A percentile compares a stretch with the other conserved stretches of the same genome.
These are phyloP conservation scores for Nidula niveotomentosa DNA, from an alignment of 1,284 basidiomycete species.

Conservation along the genomic window DNA sequence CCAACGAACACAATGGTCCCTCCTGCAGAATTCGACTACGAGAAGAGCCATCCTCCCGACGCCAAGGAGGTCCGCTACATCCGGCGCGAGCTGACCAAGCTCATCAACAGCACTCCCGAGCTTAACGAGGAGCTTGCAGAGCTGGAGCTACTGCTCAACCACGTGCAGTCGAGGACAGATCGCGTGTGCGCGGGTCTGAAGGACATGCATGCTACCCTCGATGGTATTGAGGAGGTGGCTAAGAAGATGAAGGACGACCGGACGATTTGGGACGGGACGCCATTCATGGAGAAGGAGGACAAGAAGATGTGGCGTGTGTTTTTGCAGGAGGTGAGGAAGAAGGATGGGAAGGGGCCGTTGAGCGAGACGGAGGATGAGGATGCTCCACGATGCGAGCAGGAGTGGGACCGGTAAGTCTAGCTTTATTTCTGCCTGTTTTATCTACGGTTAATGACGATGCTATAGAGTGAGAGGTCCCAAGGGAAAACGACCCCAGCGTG, in stretches of 20 bases:
- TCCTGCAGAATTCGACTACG: not conserved
- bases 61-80: constrained; percentile 17
- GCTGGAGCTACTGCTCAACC: not conserved
- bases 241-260: constrained; percentile 16
- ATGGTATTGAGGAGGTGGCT: constrained; percentile 4
- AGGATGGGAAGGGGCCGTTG: not conserved
- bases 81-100: constrained; percentile 15
- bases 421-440: too few relatives aligned
- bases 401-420: too few relatives aligned
- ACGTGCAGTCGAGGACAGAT: not conserved
- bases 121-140: constrained; percentile 7
- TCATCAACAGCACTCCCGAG: constrained; percentile 11
- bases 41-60: constrained; percentile 5
- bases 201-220: not conserved
- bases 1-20: not conserved
- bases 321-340: constrained; percentile 6
- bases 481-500: too few relatives aligned
- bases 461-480: too few relatives aligned
- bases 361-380: too few relatives aligned
- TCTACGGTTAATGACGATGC: too few relatives aligned
- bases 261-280: constrained; percentile 24
- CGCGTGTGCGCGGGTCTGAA: not conserved
- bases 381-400: too few relatives aligned
- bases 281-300: constrained; percentile 10
- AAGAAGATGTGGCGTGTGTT: constrained; percentile 7